These are phyloP conservation scores for Starmerella apicola DNA, from an alignment of 805 yeast genomes.

Conservation along the genomic window DNA sequence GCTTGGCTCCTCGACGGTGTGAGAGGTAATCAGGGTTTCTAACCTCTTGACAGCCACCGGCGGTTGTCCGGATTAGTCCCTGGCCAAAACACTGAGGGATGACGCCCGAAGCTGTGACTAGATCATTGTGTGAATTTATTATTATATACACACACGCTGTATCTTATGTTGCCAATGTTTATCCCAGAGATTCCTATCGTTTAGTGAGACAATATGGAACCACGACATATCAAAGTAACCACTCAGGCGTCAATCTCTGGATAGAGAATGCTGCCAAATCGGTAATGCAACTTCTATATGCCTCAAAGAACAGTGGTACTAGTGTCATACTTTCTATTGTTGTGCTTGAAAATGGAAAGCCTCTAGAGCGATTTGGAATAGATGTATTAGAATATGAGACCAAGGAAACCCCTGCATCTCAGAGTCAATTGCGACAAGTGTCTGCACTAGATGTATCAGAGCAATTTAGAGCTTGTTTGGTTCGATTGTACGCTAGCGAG, in stretches of 20 bases:
- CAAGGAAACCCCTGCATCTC: background rate
- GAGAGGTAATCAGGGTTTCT: too few species aligned
- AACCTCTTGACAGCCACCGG: too few species aligned
- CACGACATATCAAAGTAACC: conserved; percentile 34
- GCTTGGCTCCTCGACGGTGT: too few species aligned
- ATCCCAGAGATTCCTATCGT: conserved; percentile 41
- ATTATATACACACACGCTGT: conserved; percentile 43
- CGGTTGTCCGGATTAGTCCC: too few species aligned
- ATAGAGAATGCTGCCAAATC: conserved; percentile 29
- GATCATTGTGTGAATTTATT: conserved; percentile 36
- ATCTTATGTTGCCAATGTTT: conserved; percentile 40
- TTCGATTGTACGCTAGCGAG: conserved; percentile 1
- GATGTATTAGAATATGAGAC: conserved; percentile 25
- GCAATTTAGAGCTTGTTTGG: conserved; percentile 15
- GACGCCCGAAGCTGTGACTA: conserved; percentile 20
- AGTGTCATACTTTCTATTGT: conserved; percentile 24
- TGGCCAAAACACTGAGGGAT: too few species aligned
- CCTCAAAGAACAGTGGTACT: background rate
- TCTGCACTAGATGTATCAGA: conserved; percentile 6
- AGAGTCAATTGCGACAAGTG: background rate
- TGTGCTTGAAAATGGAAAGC: conserved; percentile 28
- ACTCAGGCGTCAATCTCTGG: conserved; percentile 38
- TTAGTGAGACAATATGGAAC: conserved; percentile 33
- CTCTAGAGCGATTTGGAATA: conserved; percentile 32
- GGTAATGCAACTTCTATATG: conserved; percentile 6